Percentiles rank a stretch among this genome's conserved stretches.
These are phyloP conservation scores for Chaetomium tenue DNA, from an alignment of 495 filamentous ascomycete species.

Conservation along the genomic window DNA sequence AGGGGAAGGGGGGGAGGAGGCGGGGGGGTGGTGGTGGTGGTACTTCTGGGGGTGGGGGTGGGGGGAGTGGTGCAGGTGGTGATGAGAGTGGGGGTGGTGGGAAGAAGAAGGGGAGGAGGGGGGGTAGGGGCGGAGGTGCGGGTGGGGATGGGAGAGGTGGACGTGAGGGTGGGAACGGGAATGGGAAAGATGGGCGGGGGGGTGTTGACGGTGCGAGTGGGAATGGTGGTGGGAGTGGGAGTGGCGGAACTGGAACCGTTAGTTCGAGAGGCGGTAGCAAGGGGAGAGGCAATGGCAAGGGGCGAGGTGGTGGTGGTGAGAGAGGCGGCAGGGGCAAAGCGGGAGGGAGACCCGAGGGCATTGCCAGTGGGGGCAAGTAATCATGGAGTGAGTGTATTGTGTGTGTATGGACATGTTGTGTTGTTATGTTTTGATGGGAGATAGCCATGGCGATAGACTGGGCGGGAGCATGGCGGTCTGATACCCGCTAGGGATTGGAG, in stretches of 20 bases:
- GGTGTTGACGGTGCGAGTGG: neutral
- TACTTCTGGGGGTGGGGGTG: slow-evolving; percentile 1
- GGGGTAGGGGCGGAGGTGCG: slow-evolving; percentile 17
- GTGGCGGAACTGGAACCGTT: neutral
- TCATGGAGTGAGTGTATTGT: neutral
- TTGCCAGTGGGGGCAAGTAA: neutral
- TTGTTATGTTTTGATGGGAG: no score
- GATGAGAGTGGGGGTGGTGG: slow-evolving; percentile 11
- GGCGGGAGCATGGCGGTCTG: slow-evolving; percentile 2
- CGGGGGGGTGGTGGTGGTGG: neutral
- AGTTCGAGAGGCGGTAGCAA: neutral
- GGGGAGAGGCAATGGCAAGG: slow-evolving; percentile 2
- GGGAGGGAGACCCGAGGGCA: neutral
- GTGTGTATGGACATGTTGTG: no score
- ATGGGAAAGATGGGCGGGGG: neutral
- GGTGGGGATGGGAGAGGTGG: no score
- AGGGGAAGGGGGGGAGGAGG: slow-evolving; percentile 29
- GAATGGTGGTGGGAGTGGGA: neutral
- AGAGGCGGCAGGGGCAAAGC: neutral
- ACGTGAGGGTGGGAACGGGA: no score
- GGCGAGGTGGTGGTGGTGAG: slow-evolving; percentile 6
- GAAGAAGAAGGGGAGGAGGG: neutral
- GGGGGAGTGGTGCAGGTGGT: slow-evolving; percentile 7
- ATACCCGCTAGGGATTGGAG: neutral
- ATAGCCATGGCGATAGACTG: neutral